phyloP scores from a whole-genome alignment of 352 stramenopile genomes.

The Phytopythium chamaehyphon region DNA sequence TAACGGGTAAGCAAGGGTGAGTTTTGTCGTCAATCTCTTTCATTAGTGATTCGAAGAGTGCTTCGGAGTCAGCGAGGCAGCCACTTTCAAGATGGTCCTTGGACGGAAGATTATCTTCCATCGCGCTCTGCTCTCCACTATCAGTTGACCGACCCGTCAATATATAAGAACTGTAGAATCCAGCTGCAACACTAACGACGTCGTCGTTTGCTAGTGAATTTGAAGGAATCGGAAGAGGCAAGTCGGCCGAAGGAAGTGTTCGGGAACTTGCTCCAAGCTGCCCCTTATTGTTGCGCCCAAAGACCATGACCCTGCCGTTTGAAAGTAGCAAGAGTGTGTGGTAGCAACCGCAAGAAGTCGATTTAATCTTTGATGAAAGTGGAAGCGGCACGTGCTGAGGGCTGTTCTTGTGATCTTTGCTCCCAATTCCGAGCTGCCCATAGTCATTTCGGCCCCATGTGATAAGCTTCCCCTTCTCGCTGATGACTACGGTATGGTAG shows the following conservation, averaged over 20 bases:
- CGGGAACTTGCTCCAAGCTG: conserved; percentile 73
- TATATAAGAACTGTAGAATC: conserved; percentile 89
- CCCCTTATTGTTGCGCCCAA: conserved; percentile 87
- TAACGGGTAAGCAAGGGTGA: conserved; percentile 3
- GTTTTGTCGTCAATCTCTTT: conserved; percentile 77
- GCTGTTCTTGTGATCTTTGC: conserved; percentile 85
- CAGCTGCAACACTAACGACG: conserved; percentile 72
- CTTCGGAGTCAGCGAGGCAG: conserved; percentile 56
- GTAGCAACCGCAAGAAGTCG: conserved; percentile 80
- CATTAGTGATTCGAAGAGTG: conserved; percentile 83
- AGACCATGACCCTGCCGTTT: conserved; percentile 83
- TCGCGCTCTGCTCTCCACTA: conserved; percentile 19
- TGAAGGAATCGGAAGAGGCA: conserved; percentile 71
- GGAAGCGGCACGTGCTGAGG: conserved; percentile 75
- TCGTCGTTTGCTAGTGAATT: conserved; percentile 80
- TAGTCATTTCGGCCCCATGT: conserved; percentile 88
- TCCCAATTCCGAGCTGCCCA: conserved; percentile 81
- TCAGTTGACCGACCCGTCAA: conserved; percentile 67
- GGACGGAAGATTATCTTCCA: conserved; percentile 33
- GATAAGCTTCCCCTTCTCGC: conserved; percentile 78
- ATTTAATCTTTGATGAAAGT: conserved; percentile 75
- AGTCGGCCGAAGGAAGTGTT: conserved; percentile 74
- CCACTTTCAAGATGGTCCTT: conserved; percentile 66
- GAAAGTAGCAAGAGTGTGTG: conserved; percentile 75
- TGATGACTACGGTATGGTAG: conserved; percentile 80